Conservation (phyloP, 129 eudicot genomes). For the Flaveria ramosissima region DNA sequence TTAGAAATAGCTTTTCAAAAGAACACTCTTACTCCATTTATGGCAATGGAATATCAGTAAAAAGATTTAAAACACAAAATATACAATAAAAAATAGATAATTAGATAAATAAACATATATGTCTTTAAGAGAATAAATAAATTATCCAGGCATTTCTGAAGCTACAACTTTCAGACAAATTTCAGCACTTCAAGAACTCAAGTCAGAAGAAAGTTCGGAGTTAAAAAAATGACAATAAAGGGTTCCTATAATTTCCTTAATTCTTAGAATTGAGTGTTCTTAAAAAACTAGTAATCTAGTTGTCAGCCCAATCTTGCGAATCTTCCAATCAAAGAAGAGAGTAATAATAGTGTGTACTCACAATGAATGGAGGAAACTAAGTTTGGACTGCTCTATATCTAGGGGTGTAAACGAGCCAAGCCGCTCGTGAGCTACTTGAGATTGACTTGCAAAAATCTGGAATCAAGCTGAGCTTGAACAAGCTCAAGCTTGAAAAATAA, state of each 20-base stretch:
- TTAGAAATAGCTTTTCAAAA: not conserved
- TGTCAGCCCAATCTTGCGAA: not conserved
- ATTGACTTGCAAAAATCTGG: too few species aligned
- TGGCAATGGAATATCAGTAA: constrained; percentile 8
- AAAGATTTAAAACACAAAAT: not conserved
- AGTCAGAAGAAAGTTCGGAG: not conserved
- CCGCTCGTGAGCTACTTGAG: too few species aligned
- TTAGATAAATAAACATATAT: not conserved
- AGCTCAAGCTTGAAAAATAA: too few species aligned
- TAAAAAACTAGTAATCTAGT: constrained; percentile 8
- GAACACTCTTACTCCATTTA: constrained; percentile 6
- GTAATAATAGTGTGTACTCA: constrained; percentile 7
- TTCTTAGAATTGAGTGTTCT: not conserved
- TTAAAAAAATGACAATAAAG: not conserved
- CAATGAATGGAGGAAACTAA: constrained; percentile 5
- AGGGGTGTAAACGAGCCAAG: too few species aligned
- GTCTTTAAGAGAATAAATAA: constrained; percentile 17
- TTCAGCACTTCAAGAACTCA: constrained; percentile 12
- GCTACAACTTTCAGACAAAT: not conserved
- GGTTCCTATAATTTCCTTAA: constrained; percentile 12
- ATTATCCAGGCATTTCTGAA: not conserved
- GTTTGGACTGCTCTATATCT: not conserved
- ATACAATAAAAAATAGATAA: not conserved
- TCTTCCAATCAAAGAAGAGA: constrained; percentile 5
- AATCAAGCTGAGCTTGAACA: too few species aligned